Evolutionary conservation across 2,329 filamentous ascomycete species (phyloP), one percentile per base, ranked within the genome.

Genomic region (Microsporum audouinii): DNA sequence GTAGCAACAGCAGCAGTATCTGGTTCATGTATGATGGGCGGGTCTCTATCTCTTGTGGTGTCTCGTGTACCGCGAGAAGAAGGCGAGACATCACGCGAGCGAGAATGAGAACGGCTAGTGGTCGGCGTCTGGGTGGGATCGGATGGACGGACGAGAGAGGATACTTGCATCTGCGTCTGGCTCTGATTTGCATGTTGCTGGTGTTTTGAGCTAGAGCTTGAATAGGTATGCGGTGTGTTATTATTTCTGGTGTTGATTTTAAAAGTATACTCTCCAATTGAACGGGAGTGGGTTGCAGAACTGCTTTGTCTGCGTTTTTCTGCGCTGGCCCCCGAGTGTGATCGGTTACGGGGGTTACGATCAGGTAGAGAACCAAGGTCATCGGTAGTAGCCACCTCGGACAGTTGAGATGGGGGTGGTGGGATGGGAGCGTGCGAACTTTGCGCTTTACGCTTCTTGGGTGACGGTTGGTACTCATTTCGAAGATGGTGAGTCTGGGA

Each of bases 391-490:
- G 58, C 47, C 12, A 53, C 47, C 33, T 81, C 77, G 58, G 77
- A 73, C 10, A 77, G 75, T 64, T 77, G 77, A 56, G 77, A 78
- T 58, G 80, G 77, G 23, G 81, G 80, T 27, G 78, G 74, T 47
- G 80, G 80, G 61, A 77, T 75, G 4, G 78, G 71, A 63, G 77
- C 76, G 66, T 84, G 81, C 36, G 74, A 73, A 33, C 79, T 78
- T 69, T 78, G 75, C 47, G 88, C 85, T 76, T 95, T 95, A 69
- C 91, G 86, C 78, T 95, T 95, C 72, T 88, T 88, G 36, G 89
- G 89, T 64, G 88, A 89, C 72, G 88, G 88, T 70, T 84, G 84
- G 73, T 84, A 81, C 70, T 87, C 84, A 72, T 78, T 72, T 57
- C 76, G 79, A 73, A 76, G 77, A 74, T 74, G 76, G 27, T 53